Evolutionary conservation across 108 stramenopile species (phyloP), one percentile per base, ranked within the genome.

Genomic region (Aureococcus anophagefferens): DNA sequence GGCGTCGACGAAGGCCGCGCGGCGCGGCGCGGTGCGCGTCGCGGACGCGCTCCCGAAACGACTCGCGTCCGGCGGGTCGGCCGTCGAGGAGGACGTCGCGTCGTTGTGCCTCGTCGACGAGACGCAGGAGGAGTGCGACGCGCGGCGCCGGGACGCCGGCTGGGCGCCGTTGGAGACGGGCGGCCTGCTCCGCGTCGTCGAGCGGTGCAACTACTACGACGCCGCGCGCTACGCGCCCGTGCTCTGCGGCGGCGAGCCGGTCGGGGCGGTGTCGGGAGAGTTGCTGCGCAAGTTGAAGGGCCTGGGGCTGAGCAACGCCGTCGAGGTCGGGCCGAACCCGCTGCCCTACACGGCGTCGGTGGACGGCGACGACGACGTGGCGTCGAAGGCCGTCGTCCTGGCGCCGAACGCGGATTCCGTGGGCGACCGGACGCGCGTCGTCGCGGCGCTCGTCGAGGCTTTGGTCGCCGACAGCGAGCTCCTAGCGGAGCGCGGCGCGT

Each of bases 171-270:
- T 68, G 46, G 68, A 35, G 44, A 13, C 29, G n/a, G 68, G 74
- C 0, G 67, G 68, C 25, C 76, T 77, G 15, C 74, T 74, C 0
- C 74, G 32, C 33, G 76, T 73, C 31, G 74, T 74, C 4, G 46
- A 69, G 30, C 68, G 76, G 36, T 77, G 76, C 44, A 77, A 77
- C 33, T 35, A 40, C 7, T 74, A 70, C 69, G 33, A 68, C 28
- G 33, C 45, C 0, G 28, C n/a, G 30, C 67, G 74, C 30, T 77
- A 70, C 69, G n/a, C 51, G 29, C 76, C 76, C 0, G 76, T 77
- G 30, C 70, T 32, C 69, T 68, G 69, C 3, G 68, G 35, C 1
- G 45, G n/a, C 68, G 40, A 59, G 0, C 63, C 65, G 70, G 75
- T 75, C 31, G 31, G 75, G 46, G 30, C 3, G 0, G 32, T 68